Percentiles rank a stretch among this genome's conserved stretches.
These are phyloP conservation scores for Suillus brevipes DNA, from an alignment of 768 basidiomycete genomes.

Conservation along the genomic window DNA sequence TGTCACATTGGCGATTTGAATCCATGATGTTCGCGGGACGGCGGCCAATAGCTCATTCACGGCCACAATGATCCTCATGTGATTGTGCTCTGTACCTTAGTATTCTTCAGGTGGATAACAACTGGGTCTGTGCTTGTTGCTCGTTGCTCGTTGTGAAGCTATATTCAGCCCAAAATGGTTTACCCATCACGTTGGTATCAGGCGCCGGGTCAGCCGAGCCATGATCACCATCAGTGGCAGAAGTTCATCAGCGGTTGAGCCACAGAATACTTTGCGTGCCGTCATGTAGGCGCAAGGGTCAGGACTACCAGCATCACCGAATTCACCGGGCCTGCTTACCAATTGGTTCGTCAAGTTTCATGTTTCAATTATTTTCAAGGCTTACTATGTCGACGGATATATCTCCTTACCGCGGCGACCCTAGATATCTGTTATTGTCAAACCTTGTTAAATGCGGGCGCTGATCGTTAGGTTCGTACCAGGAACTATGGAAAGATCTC, in stretches of 20 bases:
- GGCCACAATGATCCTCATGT: constrained; percentile 17
- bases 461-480: neutral
- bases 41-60: neutral
- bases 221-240: neutral
- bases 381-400: constrained; percentile 44
- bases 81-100: constrained; percentile 13
- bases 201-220: neutral
- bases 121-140: neutral
- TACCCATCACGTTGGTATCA: neutral
- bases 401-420: constrained; percentile 30
- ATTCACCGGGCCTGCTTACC: constrained; percentile 54
- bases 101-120: neutral
- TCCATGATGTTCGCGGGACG: constrained; percentile 12
- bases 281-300: neutral
- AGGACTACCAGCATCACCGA: neutral
- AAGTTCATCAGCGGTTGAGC: neutral
- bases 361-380: constrained; percentile 35
- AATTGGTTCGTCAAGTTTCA: constrained; percentile 51
- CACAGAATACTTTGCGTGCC: neutral
- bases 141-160: constrained; percentile 30
- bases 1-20: neutral
- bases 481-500: neutral
- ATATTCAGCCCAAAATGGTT: constrained; percentile 40
- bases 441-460: constrained; percentile 14
- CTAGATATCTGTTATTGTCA: constrained; percentile 51